Base-by-base conservation (phyloP, 495 filamentous ascomycete species). In the Neurospora sp. region DNA sequence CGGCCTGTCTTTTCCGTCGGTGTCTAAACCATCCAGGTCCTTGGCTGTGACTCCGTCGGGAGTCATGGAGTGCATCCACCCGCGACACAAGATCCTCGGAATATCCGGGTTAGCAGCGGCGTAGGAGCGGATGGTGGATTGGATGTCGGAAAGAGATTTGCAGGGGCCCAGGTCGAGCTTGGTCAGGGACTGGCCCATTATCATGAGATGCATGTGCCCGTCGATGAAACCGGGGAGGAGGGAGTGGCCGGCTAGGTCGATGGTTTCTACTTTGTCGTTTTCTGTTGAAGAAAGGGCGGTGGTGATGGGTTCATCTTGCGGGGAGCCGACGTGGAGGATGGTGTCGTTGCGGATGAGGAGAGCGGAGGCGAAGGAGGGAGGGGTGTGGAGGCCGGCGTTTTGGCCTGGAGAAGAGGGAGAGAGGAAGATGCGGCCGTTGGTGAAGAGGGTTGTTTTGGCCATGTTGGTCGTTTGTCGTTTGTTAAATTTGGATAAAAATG, bases 181-280 rank as follows among this genome's bases (percentile, higher is more conserved):
- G 72, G 83, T 84, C 22, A 90, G 83, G 0, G 89, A 85, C 41
- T 87, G 85, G 8, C 88, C 89, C 42, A 89, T 83, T 35, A 90
- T 83, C 73, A 90, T 79, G 37, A 91, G 82, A 73, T 91, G 89
- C 76, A 89, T 86, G 76, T 91, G 89, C 4, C 84, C 87, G 74
- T 91, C 89, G 68, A 91, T 86, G 75, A 91, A 91, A 35, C 89
- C 88, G 0, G 89, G 89, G 40, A 90, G 78, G 12, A 91, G 79
- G 35, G 86, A 84, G 27, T 79, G 80, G 44, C 83, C 79, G 1
- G 81, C 68, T 20, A 91, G 79, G 74, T 90, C 84, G 80, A 73
- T 14, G 22, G 69, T 42, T 4, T 53, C 74, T 1, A 83, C 79
- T 16, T 78, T 22, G 20, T 22, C 20, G 20, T 22, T 79, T 31